These are phyloP conservation scores for Hanseniaspora hatyaiensis DNA, from an alignment of 805 yeast genomes.

Conservation along the genomic window DNA sequence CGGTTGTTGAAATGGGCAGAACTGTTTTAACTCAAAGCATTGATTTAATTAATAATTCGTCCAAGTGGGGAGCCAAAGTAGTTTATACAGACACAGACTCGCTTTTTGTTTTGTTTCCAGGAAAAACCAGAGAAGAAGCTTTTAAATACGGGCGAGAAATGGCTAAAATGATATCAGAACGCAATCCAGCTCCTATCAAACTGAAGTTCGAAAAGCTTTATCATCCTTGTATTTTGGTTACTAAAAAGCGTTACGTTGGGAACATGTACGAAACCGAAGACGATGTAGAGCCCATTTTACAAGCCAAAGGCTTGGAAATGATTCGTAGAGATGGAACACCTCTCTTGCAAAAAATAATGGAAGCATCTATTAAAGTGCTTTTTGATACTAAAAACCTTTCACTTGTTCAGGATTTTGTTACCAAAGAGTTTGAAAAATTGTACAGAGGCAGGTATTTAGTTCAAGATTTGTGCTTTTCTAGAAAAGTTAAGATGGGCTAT, in stretches of 20 bases:
- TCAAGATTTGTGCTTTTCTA: conserved; percentile 83
- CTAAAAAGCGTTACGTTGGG: conserved; percentile 89
- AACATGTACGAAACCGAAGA: conserved; percentile 52
- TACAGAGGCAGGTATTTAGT: conserved; percentile 50
- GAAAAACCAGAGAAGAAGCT: conserved; percentile 64
- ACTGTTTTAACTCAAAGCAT: conserved; percentile 70
- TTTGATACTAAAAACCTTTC: conserved; percentile 69
- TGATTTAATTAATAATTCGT: conserved; percentile 46
- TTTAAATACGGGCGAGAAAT: conserved; percentile 62
- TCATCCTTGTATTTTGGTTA: conserved; percentile 67
- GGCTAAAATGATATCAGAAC: conserved; percentile 48
- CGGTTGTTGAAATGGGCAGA: conserved; percentile 82
- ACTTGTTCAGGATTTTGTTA: conserved; percentile 51
- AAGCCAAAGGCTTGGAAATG: conserved; percentile 95
- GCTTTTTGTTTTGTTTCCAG: conserved; percentile 80
- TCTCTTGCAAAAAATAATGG: conserved; percentile 75
- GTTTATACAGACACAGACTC: conserved; percentile 97
- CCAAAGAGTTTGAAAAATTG: conserved; percentile 56
- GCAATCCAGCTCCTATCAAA: conserved; percentile 69
- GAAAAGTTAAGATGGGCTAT: conserved; percentile 74
- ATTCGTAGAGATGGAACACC: conserved; percentile 90
- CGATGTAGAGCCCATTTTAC: conserved; percentile 56
- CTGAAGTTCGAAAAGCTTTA: conserved; percentile 89
- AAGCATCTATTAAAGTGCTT: conserved; percentile 50
- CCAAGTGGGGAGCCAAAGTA: conserved; percentile 74